Evolutionary conservation across 2,329 filamentous ascomycete species (phyloP).

Genomic region (Zymoseptoria ardabiliae): DNA sequence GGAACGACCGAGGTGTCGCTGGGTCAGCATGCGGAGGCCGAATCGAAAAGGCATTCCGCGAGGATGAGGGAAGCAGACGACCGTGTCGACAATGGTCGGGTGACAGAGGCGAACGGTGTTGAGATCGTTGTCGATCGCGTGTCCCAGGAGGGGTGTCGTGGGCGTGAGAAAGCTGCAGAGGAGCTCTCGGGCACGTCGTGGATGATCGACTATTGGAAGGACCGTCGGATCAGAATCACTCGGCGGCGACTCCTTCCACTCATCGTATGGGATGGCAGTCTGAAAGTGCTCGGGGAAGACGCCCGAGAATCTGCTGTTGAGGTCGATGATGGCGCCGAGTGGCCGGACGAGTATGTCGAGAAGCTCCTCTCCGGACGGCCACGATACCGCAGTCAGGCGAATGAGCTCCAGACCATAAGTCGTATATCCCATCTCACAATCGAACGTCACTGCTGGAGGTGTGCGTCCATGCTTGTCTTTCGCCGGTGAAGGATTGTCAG

Average conservation of each 20-base stretch:
- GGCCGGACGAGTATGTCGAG: constrained; percentile 82
- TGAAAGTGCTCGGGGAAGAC: constrained; percentile 71
- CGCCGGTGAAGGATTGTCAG: constrained; percentile 49
- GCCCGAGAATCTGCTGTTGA: constrained; percentile 89
- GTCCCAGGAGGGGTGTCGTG: constrained; percentile 76
- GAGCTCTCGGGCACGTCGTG: constrained; percentile 64
- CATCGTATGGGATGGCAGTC: constrained; percentile 53
- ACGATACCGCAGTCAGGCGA: constrained; percentile 78
- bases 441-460: constrained; percentile 64
- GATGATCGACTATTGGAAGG: constrained; percentile 69
- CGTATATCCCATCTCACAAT: constrained; percentile 98
- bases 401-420: constrained; percentile 81
- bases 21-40: constrained; percentile 67
- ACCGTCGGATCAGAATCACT: constrained; percentile 13
- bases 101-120: constrained; percentile 81
- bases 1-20: constrained; percentile 59
- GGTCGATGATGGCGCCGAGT: constrained; percentile 73
- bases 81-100: constrained; percentile 75
- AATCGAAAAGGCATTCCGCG: constrained; percentile 69
- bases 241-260: constrained; percentile 15
- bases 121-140: constrained; percentile 92
- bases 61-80: constrained; percentile 73
- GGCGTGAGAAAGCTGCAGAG: constrained; percentile 71
- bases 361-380: constrained; percentile 68
- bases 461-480: constrained; percentile 30